These are phyloP conservation scores for Daedalea quercina DNA, from an alignment of 768 basidiomycete genomes.

Conservation along the genomic window DNA sequence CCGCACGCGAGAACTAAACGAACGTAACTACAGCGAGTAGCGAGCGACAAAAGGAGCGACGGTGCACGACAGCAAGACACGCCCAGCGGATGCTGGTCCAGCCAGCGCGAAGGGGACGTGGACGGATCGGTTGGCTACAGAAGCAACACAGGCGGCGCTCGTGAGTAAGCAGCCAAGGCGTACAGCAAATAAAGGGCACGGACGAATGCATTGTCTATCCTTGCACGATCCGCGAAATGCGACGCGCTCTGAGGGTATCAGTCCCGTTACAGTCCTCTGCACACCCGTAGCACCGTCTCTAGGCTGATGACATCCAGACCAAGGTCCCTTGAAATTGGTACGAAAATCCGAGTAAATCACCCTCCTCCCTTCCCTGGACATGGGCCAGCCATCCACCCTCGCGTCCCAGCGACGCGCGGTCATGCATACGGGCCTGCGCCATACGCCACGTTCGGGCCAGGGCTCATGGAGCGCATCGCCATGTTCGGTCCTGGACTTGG, in stretches of 20 bases:
- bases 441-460: constrained; percentile 41
- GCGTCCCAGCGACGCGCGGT: background rate
- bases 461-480: constrained; percentile 31
- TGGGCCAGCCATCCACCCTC: constrained; percentile 16
- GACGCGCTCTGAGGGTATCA: constrained; percentile 3
- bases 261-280: background rate
- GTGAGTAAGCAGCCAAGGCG: background rate
- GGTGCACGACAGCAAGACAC: background rate
- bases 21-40: background rate
- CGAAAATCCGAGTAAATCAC: background rate
- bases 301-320: background rate
- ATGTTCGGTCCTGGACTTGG: constrained; percentile 38
- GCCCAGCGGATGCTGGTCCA: background rate
- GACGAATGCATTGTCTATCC: background rate
- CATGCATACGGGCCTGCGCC: constrained; percentile 18
- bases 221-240: background rate
- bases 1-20: background rate
- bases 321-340: background rate
- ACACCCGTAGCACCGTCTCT: background rate
- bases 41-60: background rate
- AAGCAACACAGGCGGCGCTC: background rate
- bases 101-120: background rate
- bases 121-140: background rate
- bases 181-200: background rate
- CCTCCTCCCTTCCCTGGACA: constrained; percentile 4